Conservation (phyloP, 1,139 yeast species). For the Yamadazyma atlantica region DNA sequence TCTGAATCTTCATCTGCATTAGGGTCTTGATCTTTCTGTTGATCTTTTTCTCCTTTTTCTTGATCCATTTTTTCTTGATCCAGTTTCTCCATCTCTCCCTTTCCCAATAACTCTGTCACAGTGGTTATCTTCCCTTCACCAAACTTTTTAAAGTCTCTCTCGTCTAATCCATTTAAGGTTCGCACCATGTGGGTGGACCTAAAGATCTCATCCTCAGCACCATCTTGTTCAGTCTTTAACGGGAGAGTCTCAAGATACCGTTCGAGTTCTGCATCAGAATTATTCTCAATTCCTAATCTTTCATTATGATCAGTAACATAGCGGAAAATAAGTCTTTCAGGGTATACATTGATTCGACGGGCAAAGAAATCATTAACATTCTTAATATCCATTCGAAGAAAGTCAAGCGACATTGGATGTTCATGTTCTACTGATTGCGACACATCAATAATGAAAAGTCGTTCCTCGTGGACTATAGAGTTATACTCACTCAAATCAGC, state of each 20-base stretch:
- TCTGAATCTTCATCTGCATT: conserved; percentile 28
- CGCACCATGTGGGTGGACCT: conserved; percentile 84
- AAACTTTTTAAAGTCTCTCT: conserved; percentile 83
- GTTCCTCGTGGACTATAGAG: conserved; percentile 78
- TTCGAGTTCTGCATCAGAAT: conserved; percentile 40
- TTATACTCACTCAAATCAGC: conserved; percentile 97
- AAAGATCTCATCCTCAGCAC: conserved; percentile 73
- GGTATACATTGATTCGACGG: conserved; percentile 68
- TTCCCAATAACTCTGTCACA: conserved; percentile 54
- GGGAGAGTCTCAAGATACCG: conserved; percentile 47
- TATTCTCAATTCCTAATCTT: conserved; percentile 35
- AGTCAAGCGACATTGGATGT: conserved; percentile 95
- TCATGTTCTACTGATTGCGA: conserved; percentile 98
- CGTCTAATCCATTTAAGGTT: conserved; percentile 70
- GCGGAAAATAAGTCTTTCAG: conserved; percentile 79
- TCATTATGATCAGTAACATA: conserved; percentile 55
- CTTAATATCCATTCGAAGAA: conserved; percentile 94
- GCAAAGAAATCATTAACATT: conserved; percentile 87
- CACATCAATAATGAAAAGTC: conserved; percentile 88
- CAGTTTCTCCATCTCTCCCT: conserved; percentile 6
- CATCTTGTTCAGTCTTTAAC: conserved; percentile 51
- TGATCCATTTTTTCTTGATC: conserved; percentile 15
- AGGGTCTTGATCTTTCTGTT: conserved; percentile 23
- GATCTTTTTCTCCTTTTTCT: conserved; percentile 3
- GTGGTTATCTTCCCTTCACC: conserved; percentile 80